phyloP scores from a whole-genome alignment of 192 early-diverging fungal species.

The Pilobolus umbonatus region DNA sequence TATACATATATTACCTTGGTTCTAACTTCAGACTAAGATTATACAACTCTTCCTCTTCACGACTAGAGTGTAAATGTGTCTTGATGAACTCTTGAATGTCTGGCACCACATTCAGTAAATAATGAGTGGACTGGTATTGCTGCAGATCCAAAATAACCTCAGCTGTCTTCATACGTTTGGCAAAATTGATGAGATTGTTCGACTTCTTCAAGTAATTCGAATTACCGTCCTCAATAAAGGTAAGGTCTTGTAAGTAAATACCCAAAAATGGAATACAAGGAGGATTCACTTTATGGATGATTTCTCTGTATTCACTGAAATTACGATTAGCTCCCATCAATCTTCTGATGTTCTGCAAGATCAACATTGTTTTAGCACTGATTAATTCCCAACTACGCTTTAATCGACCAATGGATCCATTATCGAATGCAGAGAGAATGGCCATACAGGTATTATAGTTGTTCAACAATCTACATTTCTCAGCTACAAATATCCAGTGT shows the following conservation, averaged over 20 bases:
- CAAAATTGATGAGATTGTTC: conserved; percentile 84
- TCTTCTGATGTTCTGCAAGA: conserved; percentile 57
- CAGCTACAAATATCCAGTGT: conserved; percentile 77
- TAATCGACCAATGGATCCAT: conserved; percentile 82
- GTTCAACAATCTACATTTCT: conserved; percentile 74
- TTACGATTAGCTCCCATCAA: conserved; percentile 80
- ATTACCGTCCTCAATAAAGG: conserved; percentile 88
- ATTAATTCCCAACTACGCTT: conserved; percentile 82
- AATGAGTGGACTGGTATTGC: conserved; percentile 82
- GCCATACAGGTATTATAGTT: conserved; percentile 92
- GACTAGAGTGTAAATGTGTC: conserved; percentile 60
- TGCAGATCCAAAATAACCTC: conserved; percentile 85
- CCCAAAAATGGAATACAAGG: conserved; percentile 81
- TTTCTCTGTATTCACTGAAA: conserved; percentile 75
- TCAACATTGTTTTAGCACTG: conserved; percentile 44
- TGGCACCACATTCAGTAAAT: conserved; percentile 67
- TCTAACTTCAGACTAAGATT: conserved; percentile 76
- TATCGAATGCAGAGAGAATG: conserved; percentile 80
- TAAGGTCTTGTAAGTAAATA: conserved; percentile 80
- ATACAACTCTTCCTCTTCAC: conserved; percentile 69
- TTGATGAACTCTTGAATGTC: conserved; percentile 80
- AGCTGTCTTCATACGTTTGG: conserved; percentile 81
- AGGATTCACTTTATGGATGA: conserved; percentile 71
- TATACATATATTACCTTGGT: conserved; percentile 47
- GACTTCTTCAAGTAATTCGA: conserved; percentile 59